A percentile compares a stretch with the other conserved stretches of the same genome.
These are phyloP conservation scores for Paramecium sexaurelia DNA, from an alignment of 73 alveolate species.

Conservation along the genomic window DNA sequence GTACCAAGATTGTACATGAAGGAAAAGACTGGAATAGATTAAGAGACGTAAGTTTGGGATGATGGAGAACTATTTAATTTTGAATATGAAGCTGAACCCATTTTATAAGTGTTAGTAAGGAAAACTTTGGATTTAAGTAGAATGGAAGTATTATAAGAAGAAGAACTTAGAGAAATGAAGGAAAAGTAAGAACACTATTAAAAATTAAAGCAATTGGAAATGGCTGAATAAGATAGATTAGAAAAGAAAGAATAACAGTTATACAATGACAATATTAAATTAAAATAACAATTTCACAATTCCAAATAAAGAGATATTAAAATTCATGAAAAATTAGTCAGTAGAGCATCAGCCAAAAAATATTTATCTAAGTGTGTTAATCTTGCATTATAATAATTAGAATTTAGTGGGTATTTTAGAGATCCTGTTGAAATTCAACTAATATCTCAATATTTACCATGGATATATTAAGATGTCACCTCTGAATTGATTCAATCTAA, in stretches of 20 bases:
- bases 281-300: conserved; percentile 69
- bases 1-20: conserved; percentile 85
- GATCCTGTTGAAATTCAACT: conserved; percentile 24
- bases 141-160: conserved; percentile 96
- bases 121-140: conserved; percentile 89
- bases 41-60: conserved; percentile 83
- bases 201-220: conserved; percentile 84
- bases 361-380: neutral
- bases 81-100: conserved; percentile 93
- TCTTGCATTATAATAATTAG: neutral
- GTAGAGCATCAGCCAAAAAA: conserved; percentile 16
- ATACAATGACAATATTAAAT: conserved; percentile 83
- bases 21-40: conserved; percentile 86
- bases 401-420: neutral
- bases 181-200: conserved; percentile 88
- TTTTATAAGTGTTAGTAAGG: conserved; percentile 81
- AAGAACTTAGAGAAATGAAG: conserved; percentile 88
- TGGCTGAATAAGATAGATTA: conserved; percentile 86
- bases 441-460: neutral
- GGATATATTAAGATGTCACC: neutral
- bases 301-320: conserved; percentile 67
- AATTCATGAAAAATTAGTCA: conserved; percentile 71
- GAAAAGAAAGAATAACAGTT: conserved; percentile 81
- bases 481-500: neutral
- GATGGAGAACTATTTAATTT: conserved; percentile 88